Conservation (phyloP, 2,329 filamentous ascomycete species). For the Huntiella decipiens region DNA sequence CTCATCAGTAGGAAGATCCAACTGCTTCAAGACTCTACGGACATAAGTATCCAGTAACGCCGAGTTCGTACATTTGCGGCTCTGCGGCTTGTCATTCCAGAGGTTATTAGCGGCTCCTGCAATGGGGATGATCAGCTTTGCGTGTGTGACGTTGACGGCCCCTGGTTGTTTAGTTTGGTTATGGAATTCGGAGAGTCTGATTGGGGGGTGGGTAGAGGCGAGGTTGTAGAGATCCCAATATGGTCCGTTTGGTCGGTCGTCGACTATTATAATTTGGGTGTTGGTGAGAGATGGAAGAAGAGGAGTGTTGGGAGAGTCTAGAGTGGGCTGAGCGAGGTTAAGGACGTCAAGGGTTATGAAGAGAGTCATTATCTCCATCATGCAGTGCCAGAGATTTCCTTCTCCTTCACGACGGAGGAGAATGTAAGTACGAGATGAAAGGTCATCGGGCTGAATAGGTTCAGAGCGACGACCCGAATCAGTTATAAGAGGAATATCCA, state of each 20-base stretch:
- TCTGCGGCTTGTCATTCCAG: constrained; percentile 16
- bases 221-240: constrained; percentile 21
- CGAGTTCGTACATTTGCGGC: constrained; percentile 19
- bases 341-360: constrained; percentile 19
- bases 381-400: constrained; percentile 18
- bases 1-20: constrained; percentile 10
- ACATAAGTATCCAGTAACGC: constrained; percentile 17
- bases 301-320: neutral
- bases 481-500: too few species aligned
- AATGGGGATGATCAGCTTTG: constrained; percentile 22
- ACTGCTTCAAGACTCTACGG: constrained; percentile 17
- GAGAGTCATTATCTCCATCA: constrained; percentile 20
- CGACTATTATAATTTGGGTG: constrained; percentile 20
- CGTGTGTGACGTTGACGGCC: constrained; percentile 7
- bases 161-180: neutral
- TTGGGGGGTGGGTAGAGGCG: constrained; percentile 17
- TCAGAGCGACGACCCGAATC: neutral
- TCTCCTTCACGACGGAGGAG: constrained; percentile 18
- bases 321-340: constrained; percentile 12
- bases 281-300: constrained; percentile 8
- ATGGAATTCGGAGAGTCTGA: constrained; percentile 16
- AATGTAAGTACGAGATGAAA: constrained; percentile 2
- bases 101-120: constrained; percentile 23
- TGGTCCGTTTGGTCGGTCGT: constrained; percentile 18
- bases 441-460: neutral